Base-by-base conservation (phyloP, 176 grass and related monocot genomes). In the Aegilops tauschii region DNA sequence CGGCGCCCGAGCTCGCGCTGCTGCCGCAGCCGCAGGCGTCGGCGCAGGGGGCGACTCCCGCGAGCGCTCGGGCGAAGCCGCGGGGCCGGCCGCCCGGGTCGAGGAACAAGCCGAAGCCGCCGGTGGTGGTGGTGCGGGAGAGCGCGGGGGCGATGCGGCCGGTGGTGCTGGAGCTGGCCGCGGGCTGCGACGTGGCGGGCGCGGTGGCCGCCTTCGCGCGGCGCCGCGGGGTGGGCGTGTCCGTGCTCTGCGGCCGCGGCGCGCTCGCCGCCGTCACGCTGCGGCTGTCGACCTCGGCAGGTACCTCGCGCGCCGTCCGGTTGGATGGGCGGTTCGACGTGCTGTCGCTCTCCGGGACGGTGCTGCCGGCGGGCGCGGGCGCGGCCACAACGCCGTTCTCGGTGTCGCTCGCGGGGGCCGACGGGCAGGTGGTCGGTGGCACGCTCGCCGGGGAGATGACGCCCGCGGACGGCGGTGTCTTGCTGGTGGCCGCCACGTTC, bases 351-450 rank as follows among this genome's bases (percentile, higher is more conserved):
- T 96, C 94, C 8, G 94, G 94, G 11, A 94, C 89, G 2, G 42
- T 99, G 20, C 76, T 96, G 12, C 73, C 80, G 29, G 42, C 73
- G 30, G 65, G 44, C 1, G 54, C 54, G 18, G 54, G 54, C 56
- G 18, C 56, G 18, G 17, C 2, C 7, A 6, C 56, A 0, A 18
- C 83, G 3, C 73, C 81, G 32, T 95, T 98, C 85, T 65, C 97
- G 1, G 82, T 99, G 68, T 89, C 94, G 12, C 69, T 99, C 1
- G 87, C 88, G 0, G 89, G 88, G 5, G 72, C 77, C 0, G 92
- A 87, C 1, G 97, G 97, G 27, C 94, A 99, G 80, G 97, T 99
- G 50, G 91, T 99, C 52, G 97, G 97, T 2, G 97, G 97, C 10
- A 93, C 85, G 45, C 67, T 99, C n/a, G 92, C 87, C 0, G 97